A percentile compares a stretch with the other conserved stretches of the same genome.
Conservation (phyloP, 768 basidiomycete genomes). For the Leccinum variicolor region DNA sequence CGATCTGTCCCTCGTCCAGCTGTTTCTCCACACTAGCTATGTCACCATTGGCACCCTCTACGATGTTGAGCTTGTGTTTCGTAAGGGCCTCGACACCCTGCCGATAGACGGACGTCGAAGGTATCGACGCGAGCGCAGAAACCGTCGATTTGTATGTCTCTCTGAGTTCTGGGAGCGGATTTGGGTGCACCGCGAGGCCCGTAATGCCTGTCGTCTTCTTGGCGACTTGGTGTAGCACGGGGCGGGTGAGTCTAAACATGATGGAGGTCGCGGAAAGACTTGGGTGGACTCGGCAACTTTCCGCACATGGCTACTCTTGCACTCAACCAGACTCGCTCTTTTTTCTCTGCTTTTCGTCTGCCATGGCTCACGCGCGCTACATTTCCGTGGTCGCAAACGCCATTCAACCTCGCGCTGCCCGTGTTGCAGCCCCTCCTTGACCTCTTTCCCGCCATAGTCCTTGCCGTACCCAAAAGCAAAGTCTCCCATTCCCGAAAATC, state of each 20-base stretch:
- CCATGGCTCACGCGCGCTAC: slow-evolving; percentile 23
- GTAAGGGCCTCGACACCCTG: slow-evolving; percentile 85
- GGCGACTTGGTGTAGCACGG: slow-evolving; percentile 56
- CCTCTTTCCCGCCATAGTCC: slow-evolving; percentile 81
- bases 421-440: slow-evolving; percentile 53
- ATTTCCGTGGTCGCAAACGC: slow-evolving; percentile 8
- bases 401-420: slow-evolving; percentile 37
- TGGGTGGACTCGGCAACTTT: background rate
- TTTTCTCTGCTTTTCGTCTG: slow-evolving; percentile 20
- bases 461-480: slow-evolving; percentile 94
- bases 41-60: slow-evolving; percentile 67
- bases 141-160: slow-evolving; percentile 80
- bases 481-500: slow-evolving; percentile 89
- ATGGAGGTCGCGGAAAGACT: slow-evolving; percentile 23
- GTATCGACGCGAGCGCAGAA: slow-evolving; percentile 61
- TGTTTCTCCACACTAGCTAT: slow-evolving; percentile 65
- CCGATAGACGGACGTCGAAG: slow-evolving; percentile 82
- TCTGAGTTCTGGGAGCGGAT: slow-evolving; percentile 77
- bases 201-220: slow-evolving; percentile 85
- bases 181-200: slow-evolving; percentile 79
- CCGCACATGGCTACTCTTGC: slow-evolving; percentile 39
- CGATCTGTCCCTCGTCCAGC: slow-evolving; percentile 83
- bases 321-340: slow-evolving; percentile 31
- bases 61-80: slow-evolving; percentile 70
- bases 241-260: slow-evolving; percentile 79